These are phyloP conservation scores for Globisporangium irregulare DNA, from an alignment of 352 stramenopile genomes.

Conservation along the genomic window DNA sequence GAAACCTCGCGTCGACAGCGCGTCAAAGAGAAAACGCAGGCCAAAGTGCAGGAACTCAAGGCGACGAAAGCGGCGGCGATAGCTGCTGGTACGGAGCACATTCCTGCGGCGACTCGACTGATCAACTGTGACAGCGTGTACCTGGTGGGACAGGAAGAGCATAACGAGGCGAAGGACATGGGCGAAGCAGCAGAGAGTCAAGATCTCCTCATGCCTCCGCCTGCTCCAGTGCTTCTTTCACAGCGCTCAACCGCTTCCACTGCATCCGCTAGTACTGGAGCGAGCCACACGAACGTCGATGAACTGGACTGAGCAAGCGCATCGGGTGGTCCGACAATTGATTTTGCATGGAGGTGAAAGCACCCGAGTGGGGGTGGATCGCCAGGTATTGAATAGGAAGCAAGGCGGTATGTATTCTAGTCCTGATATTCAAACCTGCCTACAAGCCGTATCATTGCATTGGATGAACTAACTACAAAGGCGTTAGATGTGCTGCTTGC, in stretches of 20 bases:
- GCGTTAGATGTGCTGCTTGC: background rate
- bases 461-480: too few species aligned
- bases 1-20: background rate
- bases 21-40: conserved; percentile 12
- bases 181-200: background rate
- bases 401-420: background rate
- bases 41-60: conserved; percentile 12
- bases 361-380: background rate
- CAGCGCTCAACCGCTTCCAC: background rate
- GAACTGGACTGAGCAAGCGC: conserved; percentile 37
- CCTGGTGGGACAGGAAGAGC: background rate
- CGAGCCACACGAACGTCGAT: conserved; percentile 42
- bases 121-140: conserved; percentile 11
- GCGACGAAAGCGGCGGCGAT: conserved; percentile 2
- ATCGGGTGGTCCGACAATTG: background rate
- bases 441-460: too few species aligned
- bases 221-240: conserved; percentile 12
- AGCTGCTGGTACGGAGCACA: background rate
- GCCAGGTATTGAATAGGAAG: background rate
- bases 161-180: background rate
- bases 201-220: conserved; percentile 17
- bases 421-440: too few species aligned
- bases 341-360: background rate
- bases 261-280: background rate
- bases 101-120: conserved; percentile 8